Evolutionary conservation across 345 rosid genomes (phyloP).

Genomic region (Ricinus communis): DNA sequence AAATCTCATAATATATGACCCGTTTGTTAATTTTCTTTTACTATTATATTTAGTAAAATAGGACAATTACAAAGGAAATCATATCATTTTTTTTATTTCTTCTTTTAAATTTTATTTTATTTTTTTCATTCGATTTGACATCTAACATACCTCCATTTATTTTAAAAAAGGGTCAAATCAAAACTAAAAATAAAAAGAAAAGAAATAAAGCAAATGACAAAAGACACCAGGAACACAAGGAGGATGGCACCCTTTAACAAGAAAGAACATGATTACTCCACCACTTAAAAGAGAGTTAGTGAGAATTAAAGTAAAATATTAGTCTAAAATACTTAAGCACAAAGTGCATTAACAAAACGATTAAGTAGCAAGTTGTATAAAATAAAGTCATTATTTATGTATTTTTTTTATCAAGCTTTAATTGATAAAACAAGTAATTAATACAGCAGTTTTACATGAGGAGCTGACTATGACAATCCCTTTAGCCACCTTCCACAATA

Average conservation of each 20-base stretch:
- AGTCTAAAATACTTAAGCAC: too few relatives aligned
- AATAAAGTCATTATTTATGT: not conserved
- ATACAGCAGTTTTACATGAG: conserved; percentile 1
- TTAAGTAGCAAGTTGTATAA: not conserved
- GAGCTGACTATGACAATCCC: not conserved
- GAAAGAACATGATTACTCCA: not conserved
- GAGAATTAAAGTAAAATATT: not conserved
- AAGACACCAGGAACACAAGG: too few relatives aligned
- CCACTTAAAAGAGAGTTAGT: not conserved
- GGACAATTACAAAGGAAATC: too few relatives aligned
- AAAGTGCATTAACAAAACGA: too few relatives aligned
- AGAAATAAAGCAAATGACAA: not conserved
- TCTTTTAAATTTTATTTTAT: too few relatives aligned
- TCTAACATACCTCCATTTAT: too few relatives aligned
- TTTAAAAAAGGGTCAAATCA: too few relatives aligned
- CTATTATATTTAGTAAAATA: too few relatives aligned
- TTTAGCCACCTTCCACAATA: not conserved
- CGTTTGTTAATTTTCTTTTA: too few relatives aligned
- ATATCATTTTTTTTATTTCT: too few relatives aligned
- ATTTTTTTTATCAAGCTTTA: not conserved
- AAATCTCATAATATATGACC: too few relatives aligned
- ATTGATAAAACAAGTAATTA: not conserved
- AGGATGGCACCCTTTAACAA: not conserved
- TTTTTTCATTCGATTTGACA: too few relatives aligned
- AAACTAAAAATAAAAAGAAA: not conserved